phyloP scores from a whole-genome alignment of 2,329 filamentous ascomycete species.

The Raffaelea albimanens region DNA sequence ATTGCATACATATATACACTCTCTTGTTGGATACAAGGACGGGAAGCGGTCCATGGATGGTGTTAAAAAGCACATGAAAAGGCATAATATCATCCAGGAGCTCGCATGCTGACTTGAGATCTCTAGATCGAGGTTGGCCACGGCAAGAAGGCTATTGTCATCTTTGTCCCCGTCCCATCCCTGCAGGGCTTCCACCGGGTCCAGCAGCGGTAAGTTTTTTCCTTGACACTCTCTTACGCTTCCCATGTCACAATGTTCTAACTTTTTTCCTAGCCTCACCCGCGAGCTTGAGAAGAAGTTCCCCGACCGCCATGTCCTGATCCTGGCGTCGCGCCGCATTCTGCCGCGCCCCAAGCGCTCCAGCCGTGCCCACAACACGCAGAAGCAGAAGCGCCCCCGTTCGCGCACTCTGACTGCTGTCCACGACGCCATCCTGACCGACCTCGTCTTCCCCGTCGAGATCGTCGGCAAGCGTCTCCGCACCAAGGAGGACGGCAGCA shows the following conservation, averaged over 20 bases:
- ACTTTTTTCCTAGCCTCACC: constrained; percentile 59
- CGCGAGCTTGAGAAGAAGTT: constrained; percentile 99
- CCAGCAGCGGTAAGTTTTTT: constrained; percentile 83
- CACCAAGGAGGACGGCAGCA: constrained; percentile 98
- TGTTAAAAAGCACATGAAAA: constrained; percentile 19
- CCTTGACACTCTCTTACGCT: neutral
- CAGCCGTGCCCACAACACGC: constrained; percentile 88
- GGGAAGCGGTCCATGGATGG: constrained; percentile 64
- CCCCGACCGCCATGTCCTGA: constrained; percentile 99
- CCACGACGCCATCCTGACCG: constrained; percentile 94
- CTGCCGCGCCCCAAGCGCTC: constrained; percentile 97
- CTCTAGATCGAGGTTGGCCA: constrained; percentile 99
- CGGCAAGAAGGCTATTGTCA: constrained; percentile 99
- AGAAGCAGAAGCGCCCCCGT: constrained; percentile 97
- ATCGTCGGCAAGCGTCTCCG: constrained; percentile 98
- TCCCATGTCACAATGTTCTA: neutral
- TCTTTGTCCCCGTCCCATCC: constrained; percentile 99
- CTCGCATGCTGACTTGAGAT: constrained; percentile 67
- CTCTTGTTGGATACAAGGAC: constrained; percentile 53
- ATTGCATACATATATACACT: constrained; percentile 2
- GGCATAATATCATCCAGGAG: constrained; percentile 46
- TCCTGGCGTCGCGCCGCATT: constrained; percentile 98
- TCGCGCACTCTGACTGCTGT: constrained; percentile 97
- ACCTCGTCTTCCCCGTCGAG: constrained; percentile 99
- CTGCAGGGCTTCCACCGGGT: constrained; percentile 98